These are phyloP conservation scores for Anthoceros angustus DNA, from an alignment of 225 moss, liverwort and hornwort species.

Conservation along the genomic window DNA sequence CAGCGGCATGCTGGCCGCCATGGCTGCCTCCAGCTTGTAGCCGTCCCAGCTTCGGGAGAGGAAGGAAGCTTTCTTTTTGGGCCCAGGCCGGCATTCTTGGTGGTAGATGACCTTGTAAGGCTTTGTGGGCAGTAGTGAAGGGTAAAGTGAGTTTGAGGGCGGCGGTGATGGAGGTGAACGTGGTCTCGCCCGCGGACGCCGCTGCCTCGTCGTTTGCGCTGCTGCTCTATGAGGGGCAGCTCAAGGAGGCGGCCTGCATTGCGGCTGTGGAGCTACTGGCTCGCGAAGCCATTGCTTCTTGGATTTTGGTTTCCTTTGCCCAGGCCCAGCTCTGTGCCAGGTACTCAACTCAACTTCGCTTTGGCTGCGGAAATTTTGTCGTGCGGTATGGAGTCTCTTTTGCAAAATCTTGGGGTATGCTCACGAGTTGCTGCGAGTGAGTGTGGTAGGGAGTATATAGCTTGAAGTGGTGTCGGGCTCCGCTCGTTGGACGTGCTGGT, in stretches of 20 bases:
- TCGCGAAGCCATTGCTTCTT: neutral
- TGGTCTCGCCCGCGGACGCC: neutral
- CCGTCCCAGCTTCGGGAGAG: neutral
- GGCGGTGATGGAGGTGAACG: constrained; percentile 2
- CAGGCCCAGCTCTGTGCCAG: neutral
- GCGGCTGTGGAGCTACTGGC: constrained; percentile 2
- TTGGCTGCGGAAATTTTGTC: neutral
- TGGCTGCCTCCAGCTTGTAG: neutral
- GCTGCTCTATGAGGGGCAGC: neutral
- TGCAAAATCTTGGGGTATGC: no score
- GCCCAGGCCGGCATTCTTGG: neutral
- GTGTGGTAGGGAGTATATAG: no score
- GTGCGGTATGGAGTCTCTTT: no score
- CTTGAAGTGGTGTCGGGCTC: no score
- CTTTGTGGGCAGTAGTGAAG: neutral
- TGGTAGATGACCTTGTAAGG: neutral
- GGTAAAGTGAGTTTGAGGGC: neutral
- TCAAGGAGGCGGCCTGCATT: neutral
- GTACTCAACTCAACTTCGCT: neutral
- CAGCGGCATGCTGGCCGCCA: no score
- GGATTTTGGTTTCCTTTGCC: neutral
- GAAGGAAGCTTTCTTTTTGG: neutral
- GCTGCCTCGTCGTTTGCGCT: neutral
- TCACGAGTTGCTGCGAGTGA: no score
- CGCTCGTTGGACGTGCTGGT: no score